Evolutionary conservation across 768 basidiomycete genomes (phyloP).

Genomic region (Termitomyces sp.): DNA sequence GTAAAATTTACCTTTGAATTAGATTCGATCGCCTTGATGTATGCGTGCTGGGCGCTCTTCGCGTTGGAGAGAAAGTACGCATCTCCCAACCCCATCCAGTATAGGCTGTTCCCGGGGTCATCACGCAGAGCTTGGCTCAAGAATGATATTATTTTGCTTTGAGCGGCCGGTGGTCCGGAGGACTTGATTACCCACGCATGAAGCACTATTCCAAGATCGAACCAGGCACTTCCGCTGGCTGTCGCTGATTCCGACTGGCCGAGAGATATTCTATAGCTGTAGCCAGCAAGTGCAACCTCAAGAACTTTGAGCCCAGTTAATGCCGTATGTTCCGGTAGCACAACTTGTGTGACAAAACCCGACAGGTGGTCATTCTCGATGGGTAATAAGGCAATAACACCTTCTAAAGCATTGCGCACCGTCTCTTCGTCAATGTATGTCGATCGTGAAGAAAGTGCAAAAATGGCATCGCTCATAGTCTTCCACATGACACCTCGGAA

Average conservation of each 20-base stretch:
- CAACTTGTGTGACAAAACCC: slow-evolving; percentile 32
- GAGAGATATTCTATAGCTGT: slow-evolving; percentile 58
- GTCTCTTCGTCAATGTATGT: slow-evolving; percentile 42
- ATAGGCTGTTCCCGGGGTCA: slow-evolving; percentile 65
- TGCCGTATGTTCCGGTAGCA: slow-evolving; percentile 17
- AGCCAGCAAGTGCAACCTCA: slow-evolving; percentile 54
- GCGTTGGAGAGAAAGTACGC: slow-evolving; percentile 64
- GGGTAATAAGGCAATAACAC: slow-evolving; percentile 35
- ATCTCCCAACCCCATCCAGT: slow-evolving; percentile 84
- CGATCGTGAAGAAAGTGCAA: slow-evolving; percentile 54
- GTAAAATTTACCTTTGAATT: slow-evolving; percentile 65
- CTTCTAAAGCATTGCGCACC: slow-evolving; percentile 30
- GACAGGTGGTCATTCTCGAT: slow-evolving; percentile 38
- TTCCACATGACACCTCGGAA: slow-evolving; percentile 85
- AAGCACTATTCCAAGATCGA: slow-evolving; percentile 68
- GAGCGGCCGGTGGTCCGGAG: slow-evolving; percentile 24
- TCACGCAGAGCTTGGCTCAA: slow-evolving; percentile 71
- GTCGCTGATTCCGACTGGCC: slow-evolving; percentile 46
- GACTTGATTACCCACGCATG: slow-evolving; percentile 41
- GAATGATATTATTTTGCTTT: slow-evolving; percentile 44
- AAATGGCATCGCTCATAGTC: slow-evolving; percentile 69
- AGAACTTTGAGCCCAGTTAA: slow-evolving; percentile 35
- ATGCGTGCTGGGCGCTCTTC: slow-evolving; percentile 85
- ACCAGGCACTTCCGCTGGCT: slow-evolving; percentile 56
- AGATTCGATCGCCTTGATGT: slow-evolving; percentile 83